Conservation (phyloP, 2,329 filamentous ascomycete species). For the Cercospora sesami region DNA sequence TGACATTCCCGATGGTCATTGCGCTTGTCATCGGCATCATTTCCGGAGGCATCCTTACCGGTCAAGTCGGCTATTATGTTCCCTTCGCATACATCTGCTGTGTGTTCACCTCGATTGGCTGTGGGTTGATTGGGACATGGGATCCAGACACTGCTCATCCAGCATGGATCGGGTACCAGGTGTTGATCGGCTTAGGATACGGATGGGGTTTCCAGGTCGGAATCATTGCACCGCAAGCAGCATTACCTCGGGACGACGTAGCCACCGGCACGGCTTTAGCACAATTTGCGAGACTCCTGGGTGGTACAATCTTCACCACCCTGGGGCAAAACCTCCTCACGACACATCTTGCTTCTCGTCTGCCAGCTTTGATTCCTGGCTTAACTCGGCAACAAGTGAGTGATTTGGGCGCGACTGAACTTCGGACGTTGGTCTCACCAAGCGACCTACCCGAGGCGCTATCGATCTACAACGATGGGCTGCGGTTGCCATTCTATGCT, state of each 20-base stretch:
- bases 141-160: not conserved
- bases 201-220: not conserved
- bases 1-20: conserved; percentile 29
- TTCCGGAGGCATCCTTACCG: conserved; percentile 39
- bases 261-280: not conserved
- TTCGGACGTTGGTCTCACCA: not conserved
- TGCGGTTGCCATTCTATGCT: not conserved
- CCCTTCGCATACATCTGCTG: conserved; percentile 45
- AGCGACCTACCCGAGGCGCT: not conserved
- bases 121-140: not conserved
- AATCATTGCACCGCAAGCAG: not conserved
- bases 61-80: conserved; percentile 46
- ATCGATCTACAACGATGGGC: not conserved
- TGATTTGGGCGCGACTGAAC: not conserved
- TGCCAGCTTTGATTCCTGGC: not conserved
- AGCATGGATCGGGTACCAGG: not conserved
- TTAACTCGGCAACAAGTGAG: not conserved
- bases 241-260: not conserved
- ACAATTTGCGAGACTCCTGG: not conserved
- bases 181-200: not conserved
- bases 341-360: not conserved
- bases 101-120: conserved; percentile 43
- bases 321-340: not conserved
- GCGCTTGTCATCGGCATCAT: conserved; percentile 46
- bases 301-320: not conserved